Evolutionary conservation across 345 rosid genomes (phyloP).

Genomic region (Moringa oleifera): DNA sequence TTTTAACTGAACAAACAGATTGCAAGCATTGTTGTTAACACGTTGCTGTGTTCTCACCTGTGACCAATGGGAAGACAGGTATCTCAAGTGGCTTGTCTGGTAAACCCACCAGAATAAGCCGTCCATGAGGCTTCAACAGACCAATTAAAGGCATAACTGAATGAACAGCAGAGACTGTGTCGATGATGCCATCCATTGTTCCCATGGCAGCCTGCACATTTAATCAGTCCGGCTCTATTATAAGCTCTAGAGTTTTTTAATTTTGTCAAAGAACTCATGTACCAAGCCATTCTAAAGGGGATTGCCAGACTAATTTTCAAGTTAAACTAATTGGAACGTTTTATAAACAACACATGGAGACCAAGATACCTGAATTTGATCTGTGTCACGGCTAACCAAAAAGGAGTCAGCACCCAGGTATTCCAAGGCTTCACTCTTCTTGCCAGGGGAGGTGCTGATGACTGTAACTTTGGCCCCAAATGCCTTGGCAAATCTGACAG

Average conservation of each 20-base stretch:
- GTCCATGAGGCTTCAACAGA: conserved; percentile 34
- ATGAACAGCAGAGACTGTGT: conserved; percentile 42
- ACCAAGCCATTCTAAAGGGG: too few species aligned
- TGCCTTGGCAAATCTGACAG: conserved; percentile 61
- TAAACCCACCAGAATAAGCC: conserved; percentile 38
- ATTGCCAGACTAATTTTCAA: too few species aligned
- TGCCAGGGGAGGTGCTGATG: conserved; percentile 47
- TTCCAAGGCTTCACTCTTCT: conserved; percentile 49
- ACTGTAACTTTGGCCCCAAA: conserved; percentile 59
- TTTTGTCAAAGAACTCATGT: too few species aligned
- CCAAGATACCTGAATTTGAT: conserved; percentile 31
- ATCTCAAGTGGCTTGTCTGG: conserved; percentile 52
- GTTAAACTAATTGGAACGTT: too few species aligned
- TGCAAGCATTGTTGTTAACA: too few species aligned
- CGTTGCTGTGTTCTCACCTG: conserved; percentile 17
- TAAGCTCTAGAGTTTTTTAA: too few species aligned
- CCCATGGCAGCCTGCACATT: conserved; percentile 22
- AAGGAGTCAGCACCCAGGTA: conserved; percentile 51
- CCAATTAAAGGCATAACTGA: conserved; percentile 32
- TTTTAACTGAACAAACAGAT: too few species aligned
- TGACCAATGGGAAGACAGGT: conserved; percentile 31
- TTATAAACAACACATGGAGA: not conserved
- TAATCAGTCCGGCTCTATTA: too few species aligned
- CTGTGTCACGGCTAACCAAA: conserved; percentile 38
- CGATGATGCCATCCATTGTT: conserved; percentile 45